phyloP scores from a whole-genome alignment of 2,329 filamentous ascomycete genomes.

The Sphaerulina musiva region DNA sequence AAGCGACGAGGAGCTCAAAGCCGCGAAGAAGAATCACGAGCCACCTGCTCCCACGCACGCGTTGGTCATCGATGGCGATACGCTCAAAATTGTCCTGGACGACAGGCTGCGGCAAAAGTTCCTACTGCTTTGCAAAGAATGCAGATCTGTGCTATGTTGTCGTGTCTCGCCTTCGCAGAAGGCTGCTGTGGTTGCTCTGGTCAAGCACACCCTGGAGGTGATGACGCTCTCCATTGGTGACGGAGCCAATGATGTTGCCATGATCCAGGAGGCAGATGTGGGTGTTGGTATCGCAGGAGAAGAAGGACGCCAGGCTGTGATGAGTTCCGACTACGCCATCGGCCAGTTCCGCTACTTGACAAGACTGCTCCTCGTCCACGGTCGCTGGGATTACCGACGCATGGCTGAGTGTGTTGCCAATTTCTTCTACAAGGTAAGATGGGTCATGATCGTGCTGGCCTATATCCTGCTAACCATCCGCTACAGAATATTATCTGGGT shows the following conservation, averaged over 20 bases:
- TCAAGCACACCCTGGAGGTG: constrained; percentile 88
- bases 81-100: constrained; percentile 77
- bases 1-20: constrained; percentile 73
- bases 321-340: constrained; percentile 94
- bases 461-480: constrained; percentile 24
- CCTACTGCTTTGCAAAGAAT: constrained; percentile 90
- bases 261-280: constrained; percentile 97
- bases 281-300: constrained; percentile 91
- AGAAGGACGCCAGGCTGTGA: constrained; percentile 85
- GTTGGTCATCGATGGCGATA: constrained; percentile 90
- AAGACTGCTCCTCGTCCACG: constrained; percentile 79
- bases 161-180: constrained; percentile 96
- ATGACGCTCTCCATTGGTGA: constrained; percentile 93
- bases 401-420: constrained; percentile 92
- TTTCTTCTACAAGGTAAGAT: constrained; percentile 89
- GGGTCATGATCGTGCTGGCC: not conserved
- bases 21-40: constrained; percentile 75
- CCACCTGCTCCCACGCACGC: constrained; percentile 83
- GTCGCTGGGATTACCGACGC: constrained; percentile 91
- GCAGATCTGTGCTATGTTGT: constrained; percentile 92
- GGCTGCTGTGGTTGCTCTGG: constrained; percentile 91
- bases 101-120: constrained; percentile 85
- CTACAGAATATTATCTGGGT: constrained; percentile 89
- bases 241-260: constrained; percentile 91
- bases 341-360: constrained; percentile 88